These are phyloP conservation scores for button mushroom (Agaricus bisporus) DNA, from an alignment of 768 basidiomycete species.

Conservation along the genomic window DNA sequence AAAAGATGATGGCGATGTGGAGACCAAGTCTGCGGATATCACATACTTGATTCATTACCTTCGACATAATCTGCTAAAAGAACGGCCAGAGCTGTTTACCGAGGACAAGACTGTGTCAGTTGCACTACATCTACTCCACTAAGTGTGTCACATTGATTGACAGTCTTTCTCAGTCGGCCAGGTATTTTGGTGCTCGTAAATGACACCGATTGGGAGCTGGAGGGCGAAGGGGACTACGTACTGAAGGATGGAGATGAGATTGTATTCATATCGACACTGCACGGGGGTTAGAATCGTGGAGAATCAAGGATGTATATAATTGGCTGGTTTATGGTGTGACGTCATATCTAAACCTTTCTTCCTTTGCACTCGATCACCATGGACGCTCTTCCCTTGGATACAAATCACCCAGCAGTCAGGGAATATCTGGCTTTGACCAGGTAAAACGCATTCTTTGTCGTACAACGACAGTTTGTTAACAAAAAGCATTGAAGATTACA, in stretches of 20 bases:
- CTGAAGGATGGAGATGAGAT: constrained; percentile 80
- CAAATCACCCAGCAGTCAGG: constrained; percentile 51
- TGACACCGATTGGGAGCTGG: constrained; percentile 96
- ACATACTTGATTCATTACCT: constrained; percentile 76
- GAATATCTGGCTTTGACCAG: constrained; percentile 65
- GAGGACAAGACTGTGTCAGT: constrained; percentile 84
- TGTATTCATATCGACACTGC: constrained; percentile 94
- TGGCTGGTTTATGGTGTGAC: no score
- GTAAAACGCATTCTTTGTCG: background rate
- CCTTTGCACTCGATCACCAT: constrained; percentile 23
- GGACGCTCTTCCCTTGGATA: constrained; percentile 54
- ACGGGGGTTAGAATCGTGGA: constrained; percentile 62
- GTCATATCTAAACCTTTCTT: no score
- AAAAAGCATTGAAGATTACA: constrained; percentile 44
- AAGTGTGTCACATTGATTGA: background rate
- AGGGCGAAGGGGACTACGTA: constrained; percentile 85
- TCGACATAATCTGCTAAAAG: constrained; percentile 69
- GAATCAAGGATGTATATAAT: no score
- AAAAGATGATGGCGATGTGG: constrained; percentile 22
- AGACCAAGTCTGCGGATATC: constrained; percentile 51
- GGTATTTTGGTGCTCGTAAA: constrained; percentile 97
- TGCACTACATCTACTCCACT: background rate
- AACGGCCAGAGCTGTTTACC: constrained; percentile 84
- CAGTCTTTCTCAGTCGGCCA: constrained; percentile 61
- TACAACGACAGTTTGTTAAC: background rate